A percentile compares a stretch with the other conserved stretches of the same genome.
These are phyloP conservation scores for Naganishia sp. DNA, from an alignment of 1,284 basidiomycete species.

Conservation along the genomic window DNA sequence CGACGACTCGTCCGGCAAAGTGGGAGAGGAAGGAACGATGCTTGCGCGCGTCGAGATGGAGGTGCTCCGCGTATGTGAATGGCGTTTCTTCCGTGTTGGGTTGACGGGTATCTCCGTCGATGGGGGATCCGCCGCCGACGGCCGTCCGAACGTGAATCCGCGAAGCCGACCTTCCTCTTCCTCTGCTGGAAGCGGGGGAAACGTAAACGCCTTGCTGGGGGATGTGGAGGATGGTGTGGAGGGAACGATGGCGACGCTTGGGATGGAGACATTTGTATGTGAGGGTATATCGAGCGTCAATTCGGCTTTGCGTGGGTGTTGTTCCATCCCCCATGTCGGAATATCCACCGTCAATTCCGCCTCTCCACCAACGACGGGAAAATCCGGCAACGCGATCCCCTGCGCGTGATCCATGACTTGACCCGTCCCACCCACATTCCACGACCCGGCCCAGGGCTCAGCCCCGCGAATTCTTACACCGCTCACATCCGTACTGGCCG, in stretches of 20 bases:
- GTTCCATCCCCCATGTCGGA: background rate
- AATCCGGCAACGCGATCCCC: background rate
- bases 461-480: background rate
- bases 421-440: background rate
- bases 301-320: background rate
- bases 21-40: background rate
- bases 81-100: constrained; percentile 2
- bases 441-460: constrained; percentile 10
- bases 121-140: background rate
- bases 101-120: background rate
- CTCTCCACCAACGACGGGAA: background rate
- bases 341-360: background rate
- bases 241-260: constrained; percentile 1
- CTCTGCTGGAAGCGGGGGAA: background rate
- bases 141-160: background rate
- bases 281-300: background rate
- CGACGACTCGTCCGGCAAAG: background rate
- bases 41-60: constrained; percentile 21
- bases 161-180: constrained; percentile 1
- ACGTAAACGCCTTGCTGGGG: background rate
- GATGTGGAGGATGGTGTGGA: background rate
- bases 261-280: background rate
- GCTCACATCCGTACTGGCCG: background rate
- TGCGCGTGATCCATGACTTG: background rate
- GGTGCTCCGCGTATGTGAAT: constrained; percentile 16